Base-by-base conservation (phyloP, 306 rosid genomes). In the Luffa aegyptiaca region DNA sequence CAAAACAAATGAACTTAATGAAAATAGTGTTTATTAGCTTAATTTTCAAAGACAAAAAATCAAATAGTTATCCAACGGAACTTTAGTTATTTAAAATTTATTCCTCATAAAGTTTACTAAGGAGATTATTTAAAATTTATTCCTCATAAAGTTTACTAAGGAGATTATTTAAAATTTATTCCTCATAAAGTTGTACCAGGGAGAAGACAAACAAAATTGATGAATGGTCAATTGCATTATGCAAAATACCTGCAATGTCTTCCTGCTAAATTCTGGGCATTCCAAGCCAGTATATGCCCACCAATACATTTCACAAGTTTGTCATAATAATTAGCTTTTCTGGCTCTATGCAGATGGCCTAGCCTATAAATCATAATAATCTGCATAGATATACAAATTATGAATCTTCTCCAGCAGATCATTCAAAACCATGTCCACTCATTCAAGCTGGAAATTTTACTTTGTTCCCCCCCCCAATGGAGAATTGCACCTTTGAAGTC, bases 401-500 rank as follows among this genome's bases (percentile, higher is more conserved):
- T 69, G 53, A 14, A 72, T 14, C 56, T 72, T 48, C 42, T 72
- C 76, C 56, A 3, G 33, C 8, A 16, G 74, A 42, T 68, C 35
- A 69, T 41, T 44, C 77, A 72, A 72, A 72, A 73, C 45, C 59
- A 73, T 46, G 13, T 14, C 76, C 61, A 48, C 61, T 42, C 52
- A 20, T 36, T 65, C 72, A 31, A 53, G 44, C 78, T 48, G 78
- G 18, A 49, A 70, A 48, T 3, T 33, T 73, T 49, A 31, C 44
- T 26, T 49, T 49, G 42, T 48, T 73, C 61, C 78, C 31, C 61
- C 78, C 31, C 31, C 61, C 14, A 44, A 70, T 48, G 56, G 61
- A 51, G 78, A 74, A 74, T 74, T 51, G 62, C 62, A 74, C 31
- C 78, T 49, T 74, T 74, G 44, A 16, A 48, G 78, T 49, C 61